phyloP scores from a whole-genome alignment of 164 flowering plant genomes.

The Liquidambar formosana region DNA sequence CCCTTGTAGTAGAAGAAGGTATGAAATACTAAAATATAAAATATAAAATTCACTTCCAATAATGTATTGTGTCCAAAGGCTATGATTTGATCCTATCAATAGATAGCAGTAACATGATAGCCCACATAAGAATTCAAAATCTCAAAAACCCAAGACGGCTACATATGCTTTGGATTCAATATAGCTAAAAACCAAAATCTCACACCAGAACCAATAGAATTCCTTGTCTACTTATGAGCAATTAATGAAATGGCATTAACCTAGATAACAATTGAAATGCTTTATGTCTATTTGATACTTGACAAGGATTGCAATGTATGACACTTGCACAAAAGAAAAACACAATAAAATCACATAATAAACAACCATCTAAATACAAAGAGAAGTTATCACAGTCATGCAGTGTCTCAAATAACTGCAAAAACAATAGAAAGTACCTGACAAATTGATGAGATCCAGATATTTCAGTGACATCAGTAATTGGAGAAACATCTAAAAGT shows the following conservation, averaged over 20 bases:
- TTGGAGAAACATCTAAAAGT: conserved; percentile 88
- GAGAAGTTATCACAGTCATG: not conserved
- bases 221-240: not conserved
- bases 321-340: not conserved
- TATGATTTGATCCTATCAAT: too few relatives aligned
- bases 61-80: too few relatives aligned
- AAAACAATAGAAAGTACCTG: conserved; percentile 47
- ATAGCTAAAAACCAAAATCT: not conserved
- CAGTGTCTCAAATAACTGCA: not conserved
- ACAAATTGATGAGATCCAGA: conserved; percentile 64
- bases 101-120: too few relatives aligned
- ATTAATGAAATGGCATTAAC: not conserved
- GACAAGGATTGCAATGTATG: not conserved
- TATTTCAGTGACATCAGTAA: conserved; percentile 77
- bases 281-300: not conserved
- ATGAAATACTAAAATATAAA: not conserved
- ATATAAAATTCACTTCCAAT: too few relatives aligned
- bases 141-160: not conserved
- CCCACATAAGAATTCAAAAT: not conserved
- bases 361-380: not conserved
- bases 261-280: not conserved
- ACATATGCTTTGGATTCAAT: not conserved
- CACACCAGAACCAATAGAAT: not conserved
- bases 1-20: not conserved
- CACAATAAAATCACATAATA: not conserved